Percentiles rank a stretch among this genome's conserved stretches.
Conservation (phyloP, 371 early-diverging fungal species). For the Hamiltosporidium magnivora region DNA sequence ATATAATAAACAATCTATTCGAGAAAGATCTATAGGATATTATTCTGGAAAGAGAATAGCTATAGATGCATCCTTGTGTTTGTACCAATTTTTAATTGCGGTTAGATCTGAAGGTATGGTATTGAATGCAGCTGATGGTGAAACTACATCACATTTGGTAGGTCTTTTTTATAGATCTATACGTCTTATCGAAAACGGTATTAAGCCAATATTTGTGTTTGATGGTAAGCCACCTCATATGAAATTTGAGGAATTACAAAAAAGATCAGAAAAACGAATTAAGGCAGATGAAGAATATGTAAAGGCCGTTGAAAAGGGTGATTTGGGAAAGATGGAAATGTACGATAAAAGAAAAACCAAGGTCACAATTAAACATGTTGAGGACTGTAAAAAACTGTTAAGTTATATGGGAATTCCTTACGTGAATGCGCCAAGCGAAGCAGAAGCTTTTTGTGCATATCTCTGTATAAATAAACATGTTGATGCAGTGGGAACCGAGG, state of each 20-base stretch:
- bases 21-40: slow-evolving; percentile 67
- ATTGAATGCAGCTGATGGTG: slow-evolving; percentile 71
- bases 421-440: slow-evolving; percentile 90
- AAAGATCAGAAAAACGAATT: slow-evolving; percentile 70
- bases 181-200: slow-evolving; percentile 88
- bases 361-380: slow-evolving; percentile 80
- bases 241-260: slow-evolving; percentile 61
- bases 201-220: slow-evolving; percentile 93
- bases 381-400: slow-evolving; percentile 77
- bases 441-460: slow-evolving; percentile 95
- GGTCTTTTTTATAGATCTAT: slow-evolving; percentile 95
- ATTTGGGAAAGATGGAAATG: slow-evolving; percentile 69
- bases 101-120: slow-evolving; percentile 78
- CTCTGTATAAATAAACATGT: slow-evolving; percentile 74
- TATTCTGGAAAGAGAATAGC: slow-evolving; percentile 89
- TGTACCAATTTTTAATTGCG: slow-evolving; percentile 98
- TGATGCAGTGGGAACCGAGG: slow-evolving; percentile 89
- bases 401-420: slow-evolving; percentile 89
- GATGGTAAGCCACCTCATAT: slow-evolving; percentile 91
- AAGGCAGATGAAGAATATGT: slow-evolving; percentile 39
- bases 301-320: slow-evolving; percentile 58
- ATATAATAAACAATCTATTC: slow-evolving; percentile 69
- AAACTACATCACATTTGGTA: slow-evolving; percentile 89
- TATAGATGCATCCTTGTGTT: slow-evolving; percentile 88
- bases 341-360: slow-evolving; percentile 77